phyloP scores from a whole-genome alignment of 2,329 filamentous ascomycete species.

The Neonectria punicea region DNA sequence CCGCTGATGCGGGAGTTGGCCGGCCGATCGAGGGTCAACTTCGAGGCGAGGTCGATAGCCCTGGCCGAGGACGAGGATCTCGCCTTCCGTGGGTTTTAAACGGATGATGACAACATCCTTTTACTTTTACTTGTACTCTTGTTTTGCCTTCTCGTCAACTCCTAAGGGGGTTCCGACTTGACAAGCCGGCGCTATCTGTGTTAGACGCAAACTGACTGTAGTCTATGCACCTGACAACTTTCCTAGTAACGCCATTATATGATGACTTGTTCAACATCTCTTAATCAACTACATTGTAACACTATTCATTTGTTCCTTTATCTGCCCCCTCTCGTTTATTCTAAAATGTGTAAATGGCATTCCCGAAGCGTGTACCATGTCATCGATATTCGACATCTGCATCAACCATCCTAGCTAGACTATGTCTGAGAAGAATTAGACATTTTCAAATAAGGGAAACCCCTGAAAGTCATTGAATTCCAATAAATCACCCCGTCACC shows the following conservation, averaged over 20 bases:
- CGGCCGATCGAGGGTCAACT: constrained; percentile 42
- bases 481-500: neutral
- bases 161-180: neutral
- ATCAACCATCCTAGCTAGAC: neutral
- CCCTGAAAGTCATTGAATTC: neutral
- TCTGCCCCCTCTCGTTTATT: neutral
- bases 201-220: constrained; percentile 23
- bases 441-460: neutral
- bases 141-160: neutral
- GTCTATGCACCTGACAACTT: constrained; percentile 36
- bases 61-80: constrained; percentile 34
- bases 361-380: neutral
- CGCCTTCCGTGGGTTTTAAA: constrained; percentile 31
- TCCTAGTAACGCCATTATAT: constrained; percentile 35
- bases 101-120: constrained; percentile 2
- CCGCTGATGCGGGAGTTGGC: constrained; percentile 58
- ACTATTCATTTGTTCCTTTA: neutral
- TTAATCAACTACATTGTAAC: neutral
- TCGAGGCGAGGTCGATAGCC: constrained; percentile 41
- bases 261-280: constrained; percentile 29
- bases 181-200: constrained; percentile 32
- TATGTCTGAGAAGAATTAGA: neutral
- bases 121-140: neutral
- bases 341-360: neutral
- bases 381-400: neutral